A percentile compares a stretch with the other conserved stretches of the same genome.
These are phyloP conservation scores for Brassica cretica DNA, from an alignment of 345 rosid species.

Conservation along the genomic window DNA sequence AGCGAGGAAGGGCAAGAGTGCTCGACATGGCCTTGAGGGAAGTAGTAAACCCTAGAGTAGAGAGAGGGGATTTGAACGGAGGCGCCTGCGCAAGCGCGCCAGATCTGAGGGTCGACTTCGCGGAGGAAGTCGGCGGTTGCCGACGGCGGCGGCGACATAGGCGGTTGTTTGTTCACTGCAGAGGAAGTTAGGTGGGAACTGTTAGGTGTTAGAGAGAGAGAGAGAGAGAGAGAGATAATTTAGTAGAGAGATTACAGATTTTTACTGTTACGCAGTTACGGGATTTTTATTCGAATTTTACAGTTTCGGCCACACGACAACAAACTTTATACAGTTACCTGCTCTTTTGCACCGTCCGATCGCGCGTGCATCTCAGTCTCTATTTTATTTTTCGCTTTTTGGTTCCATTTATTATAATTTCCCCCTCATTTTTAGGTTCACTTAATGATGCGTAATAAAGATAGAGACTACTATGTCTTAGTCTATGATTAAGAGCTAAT, in stretches of 20 bases:
- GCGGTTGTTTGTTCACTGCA: conserved; percentile 26
- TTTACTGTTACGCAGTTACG: conserved; percentile 36
- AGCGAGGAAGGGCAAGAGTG: conserved; percentile 45
- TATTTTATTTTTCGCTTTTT: background rate
- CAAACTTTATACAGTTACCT: conserved; percentile 13
- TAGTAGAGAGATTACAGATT: conserved; percentile 11
- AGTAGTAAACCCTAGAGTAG: conserved; percentile 75
- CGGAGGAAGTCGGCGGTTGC: conserved; percentile 36
- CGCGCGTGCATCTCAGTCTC: conserved; percentile 26
- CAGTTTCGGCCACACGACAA: conserved; percentile 30
- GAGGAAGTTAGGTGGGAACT: conserved; percentile 28
- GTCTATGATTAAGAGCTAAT: background rate
- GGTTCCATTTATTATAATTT: background rate
- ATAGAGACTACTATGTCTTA: background rate
- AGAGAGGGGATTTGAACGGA: conserved; percentile 59
- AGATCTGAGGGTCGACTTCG: conserved; percentile 58
- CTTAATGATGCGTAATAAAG: background rate
- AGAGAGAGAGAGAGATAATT: conserved; percentile 18
- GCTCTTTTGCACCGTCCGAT: conserved; percentile 19
- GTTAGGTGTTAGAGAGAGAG: conserved; percentile 30
- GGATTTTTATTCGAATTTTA: conserved; percentile 5
- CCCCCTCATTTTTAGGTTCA: background rate
- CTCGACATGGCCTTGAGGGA: conserved; percentile 84
- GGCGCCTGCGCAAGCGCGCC: conserved; percentile 85
- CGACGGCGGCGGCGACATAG: conserved; percentile 42